Evolutionary conservation across 2,329 filamentous ascomycete species (phyloP).

Genomic region (Dothidotthia symphoricarpi): DNA sequence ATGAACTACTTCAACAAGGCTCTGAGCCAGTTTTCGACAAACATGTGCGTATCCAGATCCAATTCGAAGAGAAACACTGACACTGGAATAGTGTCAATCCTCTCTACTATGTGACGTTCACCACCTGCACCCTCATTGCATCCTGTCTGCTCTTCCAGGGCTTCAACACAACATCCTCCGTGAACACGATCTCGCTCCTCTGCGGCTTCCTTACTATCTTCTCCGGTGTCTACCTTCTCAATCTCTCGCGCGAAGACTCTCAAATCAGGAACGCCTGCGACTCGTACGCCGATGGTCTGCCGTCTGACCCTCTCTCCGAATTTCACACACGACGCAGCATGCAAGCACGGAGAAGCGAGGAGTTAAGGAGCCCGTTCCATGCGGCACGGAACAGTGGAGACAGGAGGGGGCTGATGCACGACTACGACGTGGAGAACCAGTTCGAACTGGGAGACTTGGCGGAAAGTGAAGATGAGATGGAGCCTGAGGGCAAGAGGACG

Average conservation of each 20-base stretch:
- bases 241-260: constrained; percentile 89
- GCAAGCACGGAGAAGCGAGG: constrained; percentile 71
- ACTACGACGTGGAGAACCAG: constrained; percentile 75
- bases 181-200: constrained; percentile 88
- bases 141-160: constrained; percentile 95
- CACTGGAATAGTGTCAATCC: constrained; percentile 72
- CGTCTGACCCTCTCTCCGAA: constrained; percentile 86
- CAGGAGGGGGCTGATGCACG: constrained; percentile 78
- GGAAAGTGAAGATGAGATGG: constrained; percentile 52
- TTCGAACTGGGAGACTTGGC: constrained; percentile 78
- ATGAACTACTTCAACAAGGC: constrained; percentile 99
- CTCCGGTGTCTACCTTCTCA: constrained; percentile 90
- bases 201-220: constrained; percentile 95
- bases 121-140: constrained; percentile 86
- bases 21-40: constrained; percentile 91
- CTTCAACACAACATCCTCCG: constrained; percentile 89
- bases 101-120: constrained; percentile 96
- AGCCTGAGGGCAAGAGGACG: constrained; percentile 30
- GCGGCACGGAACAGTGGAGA: constrained; percentile 52
- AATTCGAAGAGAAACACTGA: constrained; percentile 5
- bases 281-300: constrained; percentile 68
- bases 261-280: constrained; percentile 64
- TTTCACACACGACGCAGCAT: constrained; percentile 90
- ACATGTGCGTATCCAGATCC: constrained; percentile 67
- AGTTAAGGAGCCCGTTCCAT: constrained; percentile 15